Percentiles rank a stretch among this genome's conserved stretches.
These are phyloP conservation scores for Acrodontium crateriforme DNA, from an alignment of 2,329 filamentous ascomycete genomes.

Conservation along the genomic window DNA sequence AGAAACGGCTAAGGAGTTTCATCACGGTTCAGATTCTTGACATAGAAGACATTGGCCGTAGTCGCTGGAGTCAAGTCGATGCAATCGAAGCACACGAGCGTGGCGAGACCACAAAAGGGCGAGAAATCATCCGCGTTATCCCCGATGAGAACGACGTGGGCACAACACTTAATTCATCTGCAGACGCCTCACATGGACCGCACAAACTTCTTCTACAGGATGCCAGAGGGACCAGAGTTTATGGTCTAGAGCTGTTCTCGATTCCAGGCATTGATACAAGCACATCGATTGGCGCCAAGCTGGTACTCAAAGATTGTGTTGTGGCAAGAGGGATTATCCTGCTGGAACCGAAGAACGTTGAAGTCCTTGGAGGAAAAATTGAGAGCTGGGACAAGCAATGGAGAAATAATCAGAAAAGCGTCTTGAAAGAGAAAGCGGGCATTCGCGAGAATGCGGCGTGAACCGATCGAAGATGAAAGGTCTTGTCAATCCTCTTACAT, in stretches of 20 bases:
- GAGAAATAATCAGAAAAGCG: conserved; percentile 55
- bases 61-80: conserved; percentile 78
- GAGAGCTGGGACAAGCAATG: conserved; percentile 68
- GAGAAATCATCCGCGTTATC: conserved; percentile 67
- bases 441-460: conserved; percentile 9
- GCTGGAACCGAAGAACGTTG: conserved; percentile 53
- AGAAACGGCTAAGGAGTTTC: conserved; percentile 39
- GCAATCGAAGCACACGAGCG: conserved; percentile 59
- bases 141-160: conserved; percentile 29
- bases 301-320: conserved; percentile 53
- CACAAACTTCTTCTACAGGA: conserved; percentile 80
- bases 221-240: conserved; percentile 51
- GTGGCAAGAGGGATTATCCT: conserved; percentile 68
- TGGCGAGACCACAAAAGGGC: conserved; percentile 59
- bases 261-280: conserved; percentile 50
- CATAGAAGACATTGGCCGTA: conserved; percentile 66
- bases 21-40: conserved; percentile 73
- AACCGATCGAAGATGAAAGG: no score
- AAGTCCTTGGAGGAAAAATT: conserved; percentile 77
- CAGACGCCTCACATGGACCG: conserved; percentile 36
- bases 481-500: no score
- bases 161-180: conserved; percentile 6
- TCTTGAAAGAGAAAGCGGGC: conserved; percentile 41
- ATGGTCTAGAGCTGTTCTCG: conserved; percentile 56
- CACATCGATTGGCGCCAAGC: conserved; percentile 68